A percentile compares a stretch with the other conserved stretches of the same genome.
Evolutionary conservation across 306 rosid genomes (phyloP).

Genomic region (Malus sylvestris): DNA sequence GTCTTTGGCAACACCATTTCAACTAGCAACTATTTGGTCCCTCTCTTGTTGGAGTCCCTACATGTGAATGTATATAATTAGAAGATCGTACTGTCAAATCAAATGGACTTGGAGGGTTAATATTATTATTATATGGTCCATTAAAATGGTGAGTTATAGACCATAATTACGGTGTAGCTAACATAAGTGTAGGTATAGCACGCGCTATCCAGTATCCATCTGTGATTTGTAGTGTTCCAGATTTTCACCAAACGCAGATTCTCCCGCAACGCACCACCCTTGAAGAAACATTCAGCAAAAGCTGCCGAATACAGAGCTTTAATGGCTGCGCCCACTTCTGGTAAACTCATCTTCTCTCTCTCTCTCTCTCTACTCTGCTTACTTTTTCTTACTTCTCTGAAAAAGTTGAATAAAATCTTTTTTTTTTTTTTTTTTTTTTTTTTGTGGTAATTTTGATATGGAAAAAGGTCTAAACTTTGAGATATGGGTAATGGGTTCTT

Average conservation of each 20-base stretch:
- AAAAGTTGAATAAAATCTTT: no score
- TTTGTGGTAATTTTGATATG: not conserved
- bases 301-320: not conserved
- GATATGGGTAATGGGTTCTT: not conserved
- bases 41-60: no score
- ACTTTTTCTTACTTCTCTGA: no score
- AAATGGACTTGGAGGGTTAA: no score
- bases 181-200: not conserved
- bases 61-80: no score
- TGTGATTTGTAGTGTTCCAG: not conserved
- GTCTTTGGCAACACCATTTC: no score
- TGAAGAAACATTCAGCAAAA: not conserved
- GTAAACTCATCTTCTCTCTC: not conserved
- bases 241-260: not conserved
- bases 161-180: not conserved
- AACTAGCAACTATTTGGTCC: no score
- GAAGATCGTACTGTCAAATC: no score
- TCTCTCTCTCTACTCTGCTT: not conserved
- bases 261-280: not conserved
- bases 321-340: slow-evolving; percentile 3
- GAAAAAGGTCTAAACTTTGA: not conserved
- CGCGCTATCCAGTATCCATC: not conserved
- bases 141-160: no score
- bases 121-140: no score
- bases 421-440: not conserved